Evolutionary conservation across 495 filamentous ascomycete genomes (phyloP).

Genomic region (Aspergillus bridgeri): DNA sequence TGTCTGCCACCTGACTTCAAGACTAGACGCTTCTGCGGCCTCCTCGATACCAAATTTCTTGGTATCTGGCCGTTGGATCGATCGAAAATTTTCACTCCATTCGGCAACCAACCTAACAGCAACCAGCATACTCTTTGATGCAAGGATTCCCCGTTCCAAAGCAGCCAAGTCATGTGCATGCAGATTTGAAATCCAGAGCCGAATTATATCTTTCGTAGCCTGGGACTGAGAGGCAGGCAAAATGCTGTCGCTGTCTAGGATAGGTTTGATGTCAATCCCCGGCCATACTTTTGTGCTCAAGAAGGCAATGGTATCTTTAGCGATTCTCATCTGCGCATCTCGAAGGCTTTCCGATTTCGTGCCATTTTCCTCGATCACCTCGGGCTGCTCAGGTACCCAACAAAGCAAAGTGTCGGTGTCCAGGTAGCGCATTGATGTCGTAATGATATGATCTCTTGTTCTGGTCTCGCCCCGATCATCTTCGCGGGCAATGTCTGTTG

Average conservation of each 20-base stretch:
- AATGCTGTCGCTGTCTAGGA: conserved; percentile 70
- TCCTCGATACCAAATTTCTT: conserved; percentile 53
- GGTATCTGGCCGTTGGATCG: conserved; percentile 29
- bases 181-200: conserved; percentile 72
- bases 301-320: conserved; percentile 64
- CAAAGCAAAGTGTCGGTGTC: conserved; percentile 93
- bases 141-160: conserved; percentile 77
- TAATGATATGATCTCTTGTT: conserved; percentile 56
- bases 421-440: conserved; percentile 75
- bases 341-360: conserved; percentile 53
- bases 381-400: conserved; percentile 66
- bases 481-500: conserved; percentile 69
- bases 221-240: conserved; percentile 66
- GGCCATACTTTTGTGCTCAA: conserved; percentile 79
- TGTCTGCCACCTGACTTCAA: conserved; percentile 91
- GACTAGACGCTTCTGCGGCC: conserved; percentile 69
- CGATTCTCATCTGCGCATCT: conserved; percentile 64
- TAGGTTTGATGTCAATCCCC: conserved; percentile 69
- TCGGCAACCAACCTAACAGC: conserved; percentile 75
- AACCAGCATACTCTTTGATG: conserved; percentile 79
- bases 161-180: conserved; percentile 77
- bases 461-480: conserved; percentile 47
- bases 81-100: conserved; percentile 74
- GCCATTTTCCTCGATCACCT: conserved; percentile 30
- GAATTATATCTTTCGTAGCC: conserved; percentile 69